Base-by-base conservation (phyloP, 805 yeast genomes). In the Lachancea lanzarotensis region DNA sequence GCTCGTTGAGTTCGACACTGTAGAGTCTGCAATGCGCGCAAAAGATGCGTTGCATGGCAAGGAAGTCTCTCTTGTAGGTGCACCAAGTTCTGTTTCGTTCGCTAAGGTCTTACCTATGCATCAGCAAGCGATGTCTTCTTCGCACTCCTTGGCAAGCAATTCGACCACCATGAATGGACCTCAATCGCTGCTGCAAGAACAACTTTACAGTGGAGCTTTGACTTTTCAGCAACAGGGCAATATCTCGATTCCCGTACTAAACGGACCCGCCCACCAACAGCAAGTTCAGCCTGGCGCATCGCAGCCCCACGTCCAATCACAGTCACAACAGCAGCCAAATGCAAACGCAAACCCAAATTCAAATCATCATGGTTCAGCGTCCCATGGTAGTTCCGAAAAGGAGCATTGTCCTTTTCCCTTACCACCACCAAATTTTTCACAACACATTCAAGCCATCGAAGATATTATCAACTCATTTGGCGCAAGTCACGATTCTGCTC, bases 11-110 rank as follows among this genome's bases (percentile, higher is more conserved):
- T 90, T 86, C 62, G 74, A 75, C 3, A 69, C 75, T 22, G 66
- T 84, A 5, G 95, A 87, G 42, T 69, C 79, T 27, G 95, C 98
- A 8, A 79, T 85, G 72, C 75, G 73, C 39, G 88, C 96, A 42
- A 81, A 82, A 57, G 84, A 86, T 13, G 78, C 73, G 40, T 74
- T 90, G 57, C 87, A 84, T 57, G 95, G 89, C 51, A 80, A 82
- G 52, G 96, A 91, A 57, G 71, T 91, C 33, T 65, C 69, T 1
- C 76, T 81, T 49, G 86, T 91, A 2, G 95, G 95, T 3, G 72
- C 77, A 20, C 78, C 83, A 15, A 78, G 93, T 60, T 70, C 78
- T 33, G 86, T 88, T 32, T 86, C 90, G 0, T 93, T 88, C 72
- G 97, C 96, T 3, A 85, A 83, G 56, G 76, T 88, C 27, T 55